These are phyloP conservation scores for Piper longum DNA, from an alignment of 164 flowering plant genomes.

Conservation along the genomic window DNA sequence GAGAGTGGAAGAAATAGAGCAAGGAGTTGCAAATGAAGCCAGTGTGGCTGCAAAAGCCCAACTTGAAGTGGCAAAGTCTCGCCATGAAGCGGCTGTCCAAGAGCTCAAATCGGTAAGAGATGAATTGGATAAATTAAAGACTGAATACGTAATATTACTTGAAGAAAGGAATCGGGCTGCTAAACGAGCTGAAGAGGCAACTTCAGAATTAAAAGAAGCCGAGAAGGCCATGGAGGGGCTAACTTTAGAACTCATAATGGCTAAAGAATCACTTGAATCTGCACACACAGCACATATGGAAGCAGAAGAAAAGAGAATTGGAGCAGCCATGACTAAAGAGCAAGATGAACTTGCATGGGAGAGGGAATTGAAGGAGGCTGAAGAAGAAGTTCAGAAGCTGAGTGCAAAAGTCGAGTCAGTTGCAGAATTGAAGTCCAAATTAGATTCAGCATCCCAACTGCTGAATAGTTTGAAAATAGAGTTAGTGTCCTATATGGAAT, in stretches of 20 bases:
- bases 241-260: constrained; percentile 65
- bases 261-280: constrained; percentile 66
- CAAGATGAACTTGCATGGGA: constrained; percentile 64
- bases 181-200: constrained; percentile 50
- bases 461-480: constrained; percentile 53
- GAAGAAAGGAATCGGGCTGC: constrained; percentile 43
- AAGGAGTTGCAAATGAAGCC: constrained; percentile 72
- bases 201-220: constrained; percentile 48
- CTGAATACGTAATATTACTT: constrained; percentile 39
- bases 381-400: constrained; percentile 54
- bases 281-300: constrained; percentile 80
- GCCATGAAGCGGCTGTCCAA: constrained; percentile 49
- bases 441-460: constrained; percentile 50
- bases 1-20: constrained; percentile 69
- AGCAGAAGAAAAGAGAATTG: constrained; percentile 75
- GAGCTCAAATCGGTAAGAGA: constrained; percentile 66
- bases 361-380: constrained; percentile 68
- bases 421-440: constrained; percentile 51
- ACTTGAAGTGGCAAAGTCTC: constrained; percentile 73
- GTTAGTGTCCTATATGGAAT: constrained; percentile 69
- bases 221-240: constrained; percentile 72
- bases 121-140: constrained; percentile 42
- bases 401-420: constrained; percentile 33
- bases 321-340: constrained; percentile 69
- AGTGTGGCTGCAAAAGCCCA: constrained; percentile 86